phyloP scores from a whole-genome alignment of 495 filamentous ascomycete genomes.

The Penicillium odoratum region DNA sequence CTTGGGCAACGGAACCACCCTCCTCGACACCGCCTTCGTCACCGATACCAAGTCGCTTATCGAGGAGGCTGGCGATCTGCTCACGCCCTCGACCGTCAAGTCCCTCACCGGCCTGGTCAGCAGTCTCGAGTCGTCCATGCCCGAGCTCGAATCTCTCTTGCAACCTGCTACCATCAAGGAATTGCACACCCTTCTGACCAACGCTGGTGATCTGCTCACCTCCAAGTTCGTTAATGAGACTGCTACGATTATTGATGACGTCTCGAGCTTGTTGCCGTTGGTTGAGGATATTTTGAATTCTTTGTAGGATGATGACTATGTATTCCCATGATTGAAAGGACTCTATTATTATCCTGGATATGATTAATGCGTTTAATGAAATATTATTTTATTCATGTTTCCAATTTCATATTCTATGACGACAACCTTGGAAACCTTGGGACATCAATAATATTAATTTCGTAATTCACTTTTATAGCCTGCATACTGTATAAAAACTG shows the following conservation, averaged over 20 bases:
- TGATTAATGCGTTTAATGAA: background rate
- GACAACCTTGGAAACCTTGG: too few relatives aligned
- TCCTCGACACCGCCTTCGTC: constrained; percentile 39
- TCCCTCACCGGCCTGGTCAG: constrained; percentile 36
- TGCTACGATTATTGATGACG: constrained; percentile 25
- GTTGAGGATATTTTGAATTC: constrained; percentile 29
- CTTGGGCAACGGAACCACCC: constrained; percentile 35
- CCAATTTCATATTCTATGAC: background rate
- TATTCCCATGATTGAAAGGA: constrained; percentile 1
- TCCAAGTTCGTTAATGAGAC: constrained; percentile 43
- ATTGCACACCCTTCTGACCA: constrained; percentile 40
- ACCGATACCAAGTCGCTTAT: constrained; percentile 33
- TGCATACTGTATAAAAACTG: too few relatives aligned
- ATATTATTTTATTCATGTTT: background rate
- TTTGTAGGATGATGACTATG: constrained; percentile 18
- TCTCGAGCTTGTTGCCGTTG: constrained; percentile 28
- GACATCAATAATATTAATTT: too few relatives aligned
- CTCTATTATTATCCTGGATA: background rate
- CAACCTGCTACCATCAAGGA: constrained; percentile 36
- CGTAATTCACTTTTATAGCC: too few relatives aligned
- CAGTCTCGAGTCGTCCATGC: constrained; percentile 28
- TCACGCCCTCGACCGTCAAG: constrained; percentile 35
- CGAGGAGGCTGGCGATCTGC: constrained; percentile 34
- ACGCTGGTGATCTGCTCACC: constrained; percentile 44
- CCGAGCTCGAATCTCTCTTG: constrained; percentile 33